phyloP scores from a whole-genome alignment of 2,329 filamentous ascomycete genomes.

The Penicillium rolfsii region DNA sequence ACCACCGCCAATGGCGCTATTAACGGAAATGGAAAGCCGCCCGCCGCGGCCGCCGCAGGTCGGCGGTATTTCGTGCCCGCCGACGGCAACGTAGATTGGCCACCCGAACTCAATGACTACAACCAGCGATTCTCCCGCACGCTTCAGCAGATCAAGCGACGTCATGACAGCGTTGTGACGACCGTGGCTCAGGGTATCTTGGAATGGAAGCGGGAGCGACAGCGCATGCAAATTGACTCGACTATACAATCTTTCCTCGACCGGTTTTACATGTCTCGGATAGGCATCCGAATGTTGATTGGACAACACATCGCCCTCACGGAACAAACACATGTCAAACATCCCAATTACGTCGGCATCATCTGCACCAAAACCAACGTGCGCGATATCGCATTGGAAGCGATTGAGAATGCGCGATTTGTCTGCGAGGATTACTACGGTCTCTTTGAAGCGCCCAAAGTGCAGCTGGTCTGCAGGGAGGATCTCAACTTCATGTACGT shows the following conservation, averaged over 20 bases:
- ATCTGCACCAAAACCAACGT: slow-evolving; percentile 99
- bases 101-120: slow-evolving; percentile 90
- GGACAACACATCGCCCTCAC: slow-evolving; percentile 97
- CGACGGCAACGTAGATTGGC: slow-evolving; percentile 87
- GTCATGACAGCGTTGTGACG: slow-evolving; percentile 96
- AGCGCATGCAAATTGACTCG: slow-evolving; percentile 97
- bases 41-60: slow-evolving; percentile 48
- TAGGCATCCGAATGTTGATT: slow-evolving; percentile 98
- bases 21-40: slow-evolving; percentile 53
- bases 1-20: slow-evolving; percentile 46
- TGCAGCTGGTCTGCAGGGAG: slow-evolving; percentile 93
- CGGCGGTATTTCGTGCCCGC: slow-evolving; percentile 89
- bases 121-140: slow-evolving; percentile 89
- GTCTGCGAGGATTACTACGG: slow-evolving; percentile 99
- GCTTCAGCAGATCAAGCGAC: slow-evolving; percentile 89
- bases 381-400: slow-evolving; percentile 89
- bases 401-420: slow-evolving; percentile 98
- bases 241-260: slow-evolving; percentile 97
- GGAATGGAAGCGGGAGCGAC: slow-evolving; percentile 94
- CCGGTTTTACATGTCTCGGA: slow-evolving; percentile 99
- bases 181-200: slow-evolving; percentile 97
- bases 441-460: slow-evolving; percentile 92
- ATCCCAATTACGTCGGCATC: slow-evolving; percentile 95
- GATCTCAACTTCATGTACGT: slow-evolving; percentile 99
- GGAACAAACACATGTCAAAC: slow-evolving; percentile 84